Evolutionary conservation across 768 basidiomycete genomes (phyloP).

Genomic region (Boletus bicolor): DNA sequence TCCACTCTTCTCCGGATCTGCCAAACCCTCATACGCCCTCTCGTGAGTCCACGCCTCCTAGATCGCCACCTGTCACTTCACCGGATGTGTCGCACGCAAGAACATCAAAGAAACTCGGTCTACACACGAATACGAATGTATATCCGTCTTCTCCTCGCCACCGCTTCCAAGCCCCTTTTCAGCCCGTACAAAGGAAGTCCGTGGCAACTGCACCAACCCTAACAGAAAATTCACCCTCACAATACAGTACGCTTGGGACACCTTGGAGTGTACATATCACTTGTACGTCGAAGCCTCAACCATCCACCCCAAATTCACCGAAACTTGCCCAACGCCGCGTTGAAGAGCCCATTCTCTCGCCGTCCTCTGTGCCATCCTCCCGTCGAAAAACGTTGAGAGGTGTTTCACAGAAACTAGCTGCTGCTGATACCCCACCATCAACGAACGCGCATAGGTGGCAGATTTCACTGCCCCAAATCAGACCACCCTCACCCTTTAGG

Average conservation of each 20-base stretch:
- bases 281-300: not conserved
- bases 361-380: not conserved
- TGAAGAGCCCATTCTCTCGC: not conserved
- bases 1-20: constrained; percentile 14
- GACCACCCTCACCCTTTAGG: constrained; percentile 24
- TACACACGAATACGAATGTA: constrained; percentile 2
- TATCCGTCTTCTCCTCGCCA: not conserved
- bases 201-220: not conserved
- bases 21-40: constrained; percentile 24
- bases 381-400: not conserved
- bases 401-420: constrained; percentile 5
- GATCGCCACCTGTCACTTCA: not conserved
- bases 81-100: not conserved
- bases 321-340: constrained; percentile 10
- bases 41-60: not conserved
- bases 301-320: not conserved
- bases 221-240: not conserved
- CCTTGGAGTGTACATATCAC: not conserved
- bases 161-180: not conserved
- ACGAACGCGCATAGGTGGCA: not conserved
- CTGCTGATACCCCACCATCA: not conserved
- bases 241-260: not conserved
- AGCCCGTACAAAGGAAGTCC: not conserved
- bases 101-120: constrained; percentile 1
- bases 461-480: constrained; percentile 20